A percentile compares a stretch with the other conserved stretches of the same genome.
These are phyloP conservation scores for Pisolithus orientalis DNA, from an alignment of 768 basidiomycete species.

Conservation along the genomic window DNA sequence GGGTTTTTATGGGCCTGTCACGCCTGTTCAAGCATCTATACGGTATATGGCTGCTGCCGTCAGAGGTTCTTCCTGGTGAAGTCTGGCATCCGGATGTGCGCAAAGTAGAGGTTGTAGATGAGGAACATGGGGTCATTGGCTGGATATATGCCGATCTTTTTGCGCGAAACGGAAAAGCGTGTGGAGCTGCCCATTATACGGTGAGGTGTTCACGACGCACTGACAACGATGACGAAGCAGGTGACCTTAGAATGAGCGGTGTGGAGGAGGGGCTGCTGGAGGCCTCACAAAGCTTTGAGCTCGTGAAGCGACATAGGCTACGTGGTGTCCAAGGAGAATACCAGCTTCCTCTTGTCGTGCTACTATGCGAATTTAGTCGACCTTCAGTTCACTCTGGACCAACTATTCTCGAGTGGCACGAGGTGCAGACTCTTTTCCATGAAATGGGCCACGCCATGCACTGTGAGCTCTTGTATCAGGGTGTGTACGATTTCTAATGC, in stretches of 20 bases:
- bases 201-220: constrained; percentile 89
- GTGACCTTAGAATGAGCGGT: constrained; percentile 46
- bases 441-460: constrained; percentile 99
- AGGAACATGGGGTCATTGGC: constrained; percentile 79
- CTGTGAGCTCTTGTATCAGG: constrained; percentile 54
- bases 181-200: constrained; percentile 95
- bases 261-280: constrained; percentile 32
- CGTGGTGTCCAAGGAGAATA: constrained; percentile 63
- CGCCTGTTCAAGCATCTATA: constrained; percentile 82
- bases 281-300: constrained; percentile 59
- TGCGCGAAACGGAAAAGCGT: constrained; percentile 74
- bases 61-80: constrained; percentile 65
- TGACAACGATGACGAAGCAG: constrained; percentile 80
- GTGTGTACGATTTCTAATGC: neutral
- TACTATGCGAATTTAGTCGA: constrained; percentile 80
- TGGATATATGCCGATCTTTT: constrained; percentile 96
- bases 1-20: constrained; percentile 87
- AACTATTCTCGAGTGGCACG: constrained; percentile 82
- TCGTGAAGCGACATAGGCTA: constrained; percentile 51
- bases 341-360: constrained; percentile 87
- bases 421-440: constrained; percentile 91
- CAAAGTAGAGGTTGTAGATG: constrained; percentile 91
- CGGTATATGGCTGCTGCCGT: constrained; percentile 76
- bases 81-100: constrained; percentile 86
- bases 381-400: constrained; percentile 57